Evolutionary conservation across 306 rosid genomes (phyloP).

Genomic region (Cicer arietinum): DNA sequence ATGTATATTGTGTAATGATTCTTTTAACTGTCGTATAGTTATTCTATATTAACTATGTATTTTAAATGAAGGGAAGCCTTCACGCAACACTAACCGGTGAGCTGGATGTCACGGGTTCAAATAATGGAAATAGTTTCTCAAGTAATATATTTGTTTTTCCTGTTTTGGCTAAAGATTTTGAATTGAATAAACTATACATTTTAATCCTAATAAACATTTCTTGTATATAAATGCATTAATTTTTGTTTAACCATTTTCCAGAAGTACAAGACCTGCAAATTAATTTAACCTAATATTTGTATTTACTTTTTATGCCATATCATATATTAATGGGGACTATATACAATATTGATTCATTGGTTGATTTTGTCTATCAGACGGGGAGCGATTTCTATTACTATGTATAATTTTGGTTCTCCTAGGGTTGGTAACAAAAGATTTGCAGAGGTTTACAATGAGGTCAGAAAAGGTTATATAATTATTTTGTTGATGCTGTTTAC

Average conservation of each 20-base stretch:
- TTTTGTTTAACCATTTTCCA: neutral
- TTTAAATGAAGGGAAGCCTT: neutral
- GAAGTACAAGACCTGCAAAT: neutral
- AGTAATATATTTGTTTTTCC: neutral
- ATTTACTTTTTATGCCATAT: neutral
- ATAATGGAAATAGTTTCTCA: too few species aligned
- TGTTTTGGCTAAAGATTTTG: neutral
- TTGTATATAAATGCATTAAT: neutral
- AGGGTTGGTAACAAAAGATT: slow-evolving; percentile 95
- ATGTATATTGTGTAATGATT: neutral
- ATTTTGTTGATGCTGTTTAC: slow-evolving; percentile 24
- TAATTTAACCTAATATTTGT: neutral
- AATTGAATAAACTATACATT: neutral
- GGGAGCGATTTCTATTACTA: slow-evolving; percentile 73
- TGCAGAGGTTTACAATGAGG: slow-evolving; percentile 91
- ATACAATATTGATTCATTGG: slow-evolving; percentile 1
- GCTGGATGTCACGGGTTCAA: too few species aligned
- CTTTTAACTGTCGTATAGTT: neutral
- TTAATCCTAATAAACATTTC: neutral
- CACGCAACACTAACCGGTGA: too few species aligned
- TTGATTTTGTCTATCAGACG: slow-evolving; percentile 52
- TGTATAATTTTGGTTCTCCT: slow-evolving; percentile 99
- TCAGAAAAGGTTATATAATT: slow-evolving; percentile 43
- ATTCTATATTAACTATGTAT: neutral
- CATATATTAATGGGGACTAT: slow-evolving; percentile 13